These are phyloP conservation scores for Saccharomyces hybrid DNA, from an alignment of 1,139 yeast genomes.

Conservation along the genomic window DNA sequence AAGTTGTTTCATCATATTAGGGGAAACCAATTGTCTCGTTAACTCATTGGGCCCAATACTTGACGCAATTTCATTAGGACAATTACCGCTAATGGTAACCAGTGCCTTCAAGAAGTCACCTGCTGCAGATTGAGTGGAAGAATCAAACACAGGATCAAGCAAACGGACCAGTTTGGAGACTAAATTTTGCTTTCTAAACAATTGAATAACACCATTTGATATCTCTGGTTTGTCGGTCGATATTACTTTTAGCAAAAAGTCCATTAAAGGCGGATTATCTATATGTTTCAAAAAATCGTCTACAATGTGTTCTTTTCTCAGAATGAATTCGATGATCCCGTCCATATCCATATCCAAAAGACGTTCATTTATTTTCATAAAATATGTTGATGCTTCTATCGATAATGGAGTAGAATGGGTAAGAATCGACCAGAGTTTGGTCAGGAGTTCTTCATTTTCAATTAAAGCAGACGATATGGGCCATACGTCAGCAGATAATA, in stretches of 20 bases:
- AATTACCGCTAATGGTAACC: constrained; percentile 86
- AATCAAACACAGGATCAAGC: constrained; percentile 41
- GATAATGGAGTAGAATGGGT: constrained; percentile 60
- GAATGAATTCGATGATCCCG: constrained; percentile 49
- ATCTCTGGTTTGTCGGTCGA: constrained; percentile 60
- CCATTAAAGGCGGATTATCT: constrained; percentile 72
- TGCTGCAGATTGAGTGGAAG: constrained; percentile 83
- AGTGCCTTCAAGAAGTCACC: constrained; percentile 93
- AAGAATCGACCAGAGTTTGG: constrained; percentile 71
- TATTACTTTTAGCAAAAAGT: constrained; percentile 49
- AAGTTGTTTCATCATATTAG: constrained; percentile 55
- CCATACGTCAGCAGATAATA: too few relatives aligned
- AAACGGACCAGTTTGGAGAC: constrained; percentile 47
- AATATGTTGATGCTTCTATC: constrained; percentile 73
- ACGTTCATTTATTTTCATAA: constrained; percentile 92
- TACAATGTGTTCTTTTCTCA: constrained; percentile 41
- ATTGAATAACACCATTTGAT: constrained; percentile 55
- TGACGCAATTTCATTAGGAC: constrained; percentile 36
- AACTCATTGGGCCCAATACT: too few relatives aligned
- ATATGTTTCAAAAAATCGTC: constrained; percentile 49
- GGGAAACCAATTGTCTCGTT: constrained; percentile 42
- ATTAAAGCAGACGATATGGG: too few relatives aligned
- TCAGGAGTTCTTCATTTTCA: constrained; percentile 30
- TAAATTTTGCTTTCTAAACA: constrained; percentile 44
- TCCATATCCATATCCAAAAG: constrained; percentile 79